These are phyloP conservation scores for Penicillium verhagenii DNA, from an alignment of 495 filamentous ascomycete genomes.

Conservation along the genomic window DNA sequence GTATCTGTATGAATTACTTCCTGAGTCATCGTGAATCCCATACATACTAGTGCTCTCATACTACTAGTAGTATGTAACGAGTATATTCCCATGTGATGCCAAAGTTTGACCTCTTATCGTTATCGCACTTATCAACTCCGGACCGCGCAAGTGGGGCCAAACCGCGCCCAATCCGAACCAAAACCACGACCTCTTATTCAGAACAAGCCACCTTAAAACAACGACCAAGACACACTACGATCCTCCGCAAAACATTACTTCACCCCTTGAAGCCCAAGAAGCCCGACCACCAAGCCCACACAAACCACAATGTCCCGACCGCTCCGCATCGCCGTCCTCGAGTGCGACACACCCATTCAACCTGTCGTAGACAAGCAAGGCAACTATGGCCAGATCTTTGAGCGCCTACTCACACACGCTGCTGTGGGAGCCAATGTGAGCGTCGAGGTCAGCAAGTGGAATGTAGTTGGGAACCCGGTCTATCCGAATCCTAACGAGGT, in stretches of 20 bases:
- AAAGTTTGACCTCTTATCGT: no score
- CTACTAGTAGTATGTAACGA: no score
- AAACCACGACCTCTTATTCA: background rate
- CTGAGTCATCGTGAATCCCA: no score
- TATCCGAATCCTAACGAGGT: conserved; percentile 67
- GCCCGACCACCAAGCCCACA: no score
- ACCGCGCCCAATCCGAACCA: background rate
- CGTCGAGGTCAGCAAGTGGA: conserved; percentile 54
- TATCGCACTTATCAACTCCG: background rate
- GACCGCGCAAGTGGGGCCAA: conserved; percentile 3
- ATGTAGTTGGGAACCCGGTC: conserved; percentile 55
- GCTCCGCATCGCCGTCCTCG: conserved; percentile 74
- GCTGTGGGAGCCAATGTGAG: conserved; percentile 21
- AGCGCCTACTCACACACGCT: conserved; percentile 51
- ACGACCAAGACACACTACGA: background rate
- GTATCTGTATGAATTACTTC: no score
- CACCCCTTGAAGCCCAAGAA: background rate
- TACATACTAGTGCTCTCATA: no score
- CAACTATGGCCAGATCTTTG: conserved; percentile 71
- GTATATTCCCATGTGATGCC: no score
- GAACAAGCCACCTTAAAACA: conserved; percentile 1
- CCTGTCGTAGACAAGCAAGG: conserved; percentile 57
- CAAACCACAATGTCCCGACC: conserved; percentile 18
- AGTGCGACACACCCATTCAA: conserved; percentile 68
- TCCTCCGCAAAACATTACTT: background rate